Conservation (phyloP, 1,139 yeast genomes). For the Wickerhamomyces sp. region DNA sequence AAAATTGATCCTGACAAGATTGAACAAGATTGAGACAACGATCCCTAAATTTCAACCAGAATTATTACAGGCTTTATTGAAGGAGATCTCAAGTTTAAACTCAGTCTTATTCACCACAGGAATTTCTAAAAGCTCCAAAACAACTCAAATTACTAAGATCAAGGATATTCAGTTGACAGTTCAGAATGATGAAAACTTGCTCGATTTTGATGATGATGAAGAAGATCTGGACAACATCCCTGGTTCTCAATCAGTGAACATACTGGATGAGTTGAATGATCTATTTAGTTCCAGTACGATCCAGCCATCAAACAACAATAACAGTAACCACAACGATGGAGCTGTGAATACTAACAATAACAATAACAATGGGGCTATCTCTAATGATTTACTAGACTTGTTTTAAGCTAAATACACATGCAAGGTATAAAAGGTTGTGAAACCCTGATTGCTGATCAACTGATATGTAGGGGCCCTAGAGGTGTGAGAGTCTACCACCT, state of each 20-base stretch:
- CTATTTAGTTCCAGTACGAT: constrained; percentile 36
- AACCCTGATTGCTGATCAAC: not conserved
- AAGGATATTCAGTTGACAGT: constrained; percentile 80
- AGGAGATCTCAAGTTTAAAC: constrained; percentile 80
- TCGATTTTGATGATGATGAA: constrained; percentile 70
- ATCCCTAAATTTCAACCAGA: constrained; percentile 67
- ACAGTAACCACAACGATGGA: not conserved
- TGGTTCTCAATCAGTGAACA: constrained; percentile 23
- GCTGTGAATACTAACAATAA: too few relatives aligned
- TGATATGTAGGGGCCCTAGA: not conserved
- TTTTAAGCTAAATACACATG: constrained; percentile 29
- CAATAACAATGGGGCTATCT: constrained; percentile 5
- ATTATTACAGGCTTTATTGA: constrained; percentile 60
- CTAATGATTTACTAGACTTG: constrained; percentile 54
- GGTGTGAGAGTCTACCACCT: too few relatives aligned
- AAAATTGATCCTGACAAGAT: constrained; percentile 51
- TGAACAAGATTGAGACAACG: constrained; percentile 70
- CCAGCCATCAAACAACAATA: constrained; percentile 12
- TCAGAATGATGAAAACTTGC: constrained; percentile 77
- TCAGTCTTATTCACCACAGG: constrained; percentile 90
- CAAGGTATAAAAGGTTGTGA: too few relatives aligned
- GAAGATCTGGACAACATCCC: not conserved
- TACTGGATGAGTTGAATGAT: constrained; percentile 66
- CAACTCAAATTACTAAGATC: constrained; percentile 45
- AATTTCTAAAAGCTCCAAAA: constrained; percentile 24